Evolutionary conservation across 495 filamentous ascomycete genomes (phyloP).

Genomic region (Parmelia sp.): DNA sequence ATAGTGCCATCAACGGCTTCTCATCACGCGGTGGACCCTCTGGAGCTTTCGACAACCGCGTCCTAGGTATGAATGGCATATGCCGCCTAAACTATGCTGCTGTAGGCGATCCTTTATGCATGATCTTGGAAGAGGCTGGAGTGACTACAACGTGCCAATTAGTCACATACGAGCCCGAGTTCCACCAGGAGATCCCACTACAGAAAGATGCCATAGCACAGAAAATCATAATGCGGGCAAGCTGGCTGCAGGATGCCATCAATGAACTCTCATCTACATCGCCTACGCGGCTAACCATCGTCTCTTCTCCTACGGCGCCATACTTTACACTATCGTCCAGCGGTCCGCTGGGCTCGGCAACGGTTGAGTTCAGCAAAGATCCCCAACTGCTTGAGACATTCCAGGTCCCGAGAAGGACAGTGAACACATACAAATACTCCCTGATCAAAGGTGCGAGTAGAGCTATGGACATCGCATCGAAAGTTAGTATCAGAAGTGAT

Average conservation of each 20-base stretch:
- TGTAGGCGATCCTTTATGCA: slow-evolving; percentile 66
- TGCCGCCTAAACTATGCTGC: slow-evolving; percentile 72
- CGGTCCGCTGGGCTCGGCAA: slow-evolving; percentile 72
- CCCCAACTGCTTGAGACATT: slow-evolving; percentile 73
- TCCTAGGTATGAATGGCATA: slow-evolving; percentile 69
- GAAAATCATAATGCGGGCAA: slow-evolving; percentile 90
- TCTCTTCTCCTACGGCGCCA: slow-evolving; percentile 56
- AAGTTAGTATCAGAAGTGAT: slow-evolving; percentile 87
- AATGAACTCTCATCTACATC: slow-evolving; percentile 70
- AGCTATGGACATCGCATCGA: slow-evolving; percentile 85
- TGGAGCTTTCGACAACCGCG: slow-evolving; percentile 64
- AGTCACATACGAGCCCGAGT: slow-evolving; percentile 75
- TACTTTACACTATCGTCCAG: slow-evolving; percentile 68
- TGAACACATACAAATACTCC: slow-evolving; percentile 65
- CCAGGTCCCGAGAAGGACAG: slow-evolving; percentile 40
- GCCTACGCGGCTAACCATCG: slow-evolving; percentile 57
- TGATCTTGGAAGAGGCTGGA: slow-evolving; percentile 75
- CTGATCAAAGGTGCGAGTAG: slow-evolving; percentile 74
- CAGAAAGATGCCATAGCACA: slow-evolving; percentile 69
- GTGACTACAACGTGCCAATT: slow-evolving; percentile 88
- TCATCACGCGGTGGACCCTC: slow-evolving; percentile 40
- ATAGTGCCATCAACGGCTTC: slow-evolving; percentile 46
- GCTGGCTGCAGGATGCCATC: slow-evolving; percentile 78
- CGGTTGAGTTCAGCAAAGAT: slow-evolving; percentile 76
- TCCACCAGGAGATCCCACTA: slow-evolving; percentile 69